Evolutionary conservation across 495 filamentous ascomycete species (phyloP).

Genomic region (Tuber indicum): DNA sequence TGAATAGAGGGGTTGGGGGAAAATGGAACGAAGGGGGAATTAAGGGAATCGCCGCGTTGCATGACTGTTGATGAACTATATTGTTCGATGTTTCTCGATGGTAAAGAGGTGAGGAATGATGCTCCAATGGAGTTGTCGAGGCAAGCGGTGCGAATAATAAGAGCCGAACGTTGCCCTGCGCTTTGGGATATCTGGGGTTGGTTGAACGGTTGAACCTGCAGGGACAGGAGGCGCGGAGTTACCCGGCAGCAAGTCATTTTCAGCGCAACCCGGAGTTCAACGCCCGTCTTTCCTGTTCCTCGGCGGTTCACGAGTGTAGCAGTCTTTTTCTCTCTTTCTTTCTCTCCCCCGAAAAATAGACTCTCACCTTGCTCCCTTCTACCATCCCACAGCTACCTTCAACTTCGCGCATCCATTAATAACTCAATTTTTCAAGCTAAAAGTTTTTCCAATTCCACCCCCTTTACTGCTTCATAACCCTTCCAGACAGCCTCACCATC

Average conservation of each 20-base stretch:
- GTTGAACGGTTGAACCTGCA: not conserved
- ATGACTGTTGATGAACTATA: slow-evolving; percentile 16
- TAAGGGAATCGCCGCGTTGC: slow-evolving; percentile 28
- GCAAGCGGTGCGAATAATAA: not conserved
- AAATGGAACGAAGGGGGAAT: slow-evolving; percentile 39
- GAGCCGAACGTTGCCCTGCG: not conserved
- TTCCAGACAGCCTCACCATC: not conserved
- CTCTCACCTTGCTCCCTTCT: not conserved
- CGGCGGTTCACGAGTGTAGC: not conserved
- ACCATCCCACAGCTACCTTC: not conserved
- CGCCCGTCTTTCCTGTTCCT: not conserved
- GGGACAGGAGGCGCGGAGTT: slow-evolving; percentile 10
- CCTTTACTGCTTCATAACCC: not conserved
- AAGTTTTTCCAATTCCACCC: not conserved
- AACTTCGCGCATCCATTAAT: not conserved
- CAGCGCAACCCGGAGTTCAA: not conserved
- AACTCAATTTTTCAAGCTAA: not conserved
- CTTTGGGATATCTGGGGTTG: not conserved
- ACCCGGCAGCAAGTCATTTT: slow-evolving; percentile 17
- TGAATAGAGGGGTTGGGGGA: slow-evolving; percentile 39
- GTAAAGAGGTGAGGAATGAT: not conserved
- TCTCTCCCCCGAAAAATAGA: not conserved
- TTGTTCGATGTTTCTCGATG: not conserved
- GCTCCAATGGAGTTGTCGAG: not conserved
- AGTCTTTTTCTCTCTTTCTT: not conserved